Percentiles rank a stretch among this genome's conserved stretches.
Evolutionary conservation across 164 flowering plant species (phyloP).

Genomic region (Liriodendron chinense): DNA sequence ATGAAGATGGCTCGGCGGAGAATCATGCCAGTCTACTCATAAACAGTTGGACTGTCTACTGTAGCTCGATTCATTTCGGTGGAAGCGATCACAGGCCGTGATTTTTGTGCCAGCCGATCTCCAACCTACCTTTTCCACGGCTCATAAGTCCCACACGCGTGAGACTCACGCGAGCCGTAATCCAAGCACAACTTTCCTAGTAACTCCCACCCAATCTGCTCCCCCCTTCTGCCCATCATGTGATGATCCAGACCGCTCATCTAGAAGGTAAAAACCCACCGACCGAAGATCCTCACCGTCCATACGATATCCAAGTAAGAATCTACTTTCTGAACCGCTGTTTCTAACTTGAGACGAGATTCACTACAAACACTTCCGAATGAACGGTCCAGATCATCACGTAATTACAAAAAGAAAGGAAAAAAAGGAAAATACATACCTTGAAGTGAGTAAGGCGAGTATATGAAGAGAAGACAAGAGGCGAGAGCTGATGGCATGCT

Average conservation of each 20-base stretch:
- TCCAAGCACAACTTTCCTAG: too few species aligned
- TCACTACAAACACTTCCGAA: neutral
- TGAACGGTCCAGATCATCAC: neutral
- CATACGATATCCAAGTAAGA: neutral
- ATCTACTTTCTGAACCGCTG: neutral
- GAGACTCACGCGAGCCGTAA: too few species aligned
- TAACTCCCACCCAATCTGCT: too few species aligned
- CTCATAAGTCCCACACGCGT: too few species aligned
- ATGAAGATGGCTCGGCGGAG: too few species aligned
- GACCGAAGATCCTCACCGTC: neutral
- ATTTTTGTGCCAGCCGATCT: neutral
- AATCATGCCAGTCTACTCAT: too few species aligned
- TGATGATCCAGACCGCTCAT: neutral
- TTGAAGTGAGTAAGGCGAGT: slow-evolving; percentile 59
- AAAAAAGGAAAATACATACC: slow-evolving; percentile 18
- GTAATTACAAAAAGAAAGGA: too few species aligned
- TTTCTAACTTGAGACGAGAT: neutral
- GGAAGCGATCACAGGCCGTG: neutral
- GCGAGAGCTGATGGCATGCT: slow-evolving; percentile 42
- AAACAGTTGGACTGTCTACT: too few species aligned
- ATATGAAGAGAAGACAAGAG: slow-evolving; percentile 54
- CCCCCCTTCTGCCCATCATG: too few species aligned
- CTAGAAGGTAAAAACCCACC: neutral
- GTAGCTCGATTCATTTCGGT: too few species aligned
- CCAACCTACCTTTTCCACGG: neutral